Conservation (phyloP, 306 rosid genomes). For the Echinosophora koreensis region DNA sequence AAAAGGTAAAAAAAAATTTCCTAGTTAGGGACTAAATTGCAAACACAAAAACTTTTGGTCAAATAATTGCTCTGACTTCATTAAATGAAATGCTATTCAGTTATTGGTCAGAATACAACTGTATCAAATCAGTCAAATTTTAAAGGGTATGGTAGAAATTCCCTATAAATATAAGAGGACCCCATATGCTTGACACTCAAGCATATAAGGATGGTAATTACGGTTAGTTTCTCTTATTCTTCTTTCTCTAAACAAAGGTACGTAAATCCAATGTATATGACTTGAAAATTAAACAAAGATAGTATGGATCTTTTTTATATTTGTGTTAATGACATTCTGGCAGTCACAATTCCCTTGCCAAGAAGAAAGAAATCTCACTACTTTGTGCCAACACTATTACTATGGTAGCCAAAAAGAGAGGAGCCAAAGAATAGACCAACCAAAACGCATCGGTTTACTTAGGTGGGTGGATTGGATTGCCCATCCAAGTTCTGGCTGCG, state of each 20-base stretch:
- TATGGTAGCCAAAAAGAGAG: slow-evolving; percentile 21
- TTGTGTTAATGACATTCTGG: slow-evolving; percentile 24
- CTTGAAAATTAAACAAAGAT: slow-evolving; percentile 7
- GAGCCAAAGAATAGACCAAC: slow-evolving; percentile 30
- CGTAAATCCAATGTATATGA: neutral
- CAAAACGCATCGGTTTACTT: slow-evolving; percentile 27
- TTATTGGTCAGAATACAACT: too few relatives aligned
- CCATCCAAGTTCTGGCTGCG: slow-evolving; percentile 41
- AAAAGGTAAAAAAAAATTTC: too few relatives aligned
- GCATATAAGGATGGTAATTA: neutral
- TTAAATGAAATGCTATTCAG: too few relatives aligned
- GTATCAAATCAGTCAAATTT: too few relatives aligned
- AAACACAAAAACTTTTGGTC: too few relatives aligned
- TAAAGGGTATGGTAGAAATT: too few relatives aligned
- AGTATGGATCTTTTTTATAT: neutral
- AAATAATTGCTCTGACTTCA: too few relatives aligned
- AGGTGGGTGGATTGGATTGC: slow-evolving; percentile 42
- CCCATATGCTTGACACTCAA: neutral
- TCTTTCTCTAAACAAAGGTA: slow-evolving; percentile 23
- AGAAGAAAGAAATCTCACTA: slow-evolving; percentile 18
- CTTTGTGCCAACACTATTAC: slow-evolving; percentile 27
- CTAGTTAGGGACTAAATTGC: too few relatives aligned
- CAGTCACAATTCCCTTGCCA: slow-evolving; percentile 30
- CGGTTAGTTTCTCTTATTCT: neutral
- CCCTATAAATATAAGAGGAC: too few relatives aligned